Percentiles rank a stretch among this genome's conserved stretches.
Evolutionary conservation across 2,329 filamentous ascomycete species (phyloP).

Genomic region (Aaosphaeria arxii): DNA sequence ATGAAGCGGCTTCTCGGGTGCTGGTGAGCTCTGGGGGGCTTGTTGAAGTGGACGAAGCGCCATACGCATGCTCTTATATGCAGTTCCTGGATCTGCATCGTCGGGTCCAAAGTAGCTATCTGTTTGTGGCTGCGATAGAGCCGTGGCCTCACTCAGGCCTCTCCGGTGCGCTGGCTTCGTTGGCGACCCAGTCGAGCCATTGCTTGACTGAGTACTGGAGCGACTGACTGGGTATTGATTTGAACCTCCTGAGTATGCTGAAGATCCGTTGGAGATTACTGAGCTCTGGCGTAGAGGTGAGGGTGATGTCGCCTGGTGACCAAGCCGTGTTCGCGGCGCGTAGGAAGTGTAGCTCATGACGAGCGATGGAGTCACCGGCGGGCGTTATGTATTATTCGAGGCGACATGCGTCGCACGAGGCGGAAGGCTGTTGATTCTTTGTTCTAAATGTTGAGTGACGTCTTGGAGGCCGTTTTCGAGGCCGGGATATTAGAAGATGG

Average conservation of each 20-base stretch:
- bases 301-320: slow-evolving; percentile 40
- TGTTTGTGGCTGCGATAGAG: slow-evolving; percentile 51
- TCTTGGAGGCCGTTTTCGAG: slow-evolving; percentile 25
- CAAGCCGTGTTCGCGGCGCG: slow-evolving; percentile 37
- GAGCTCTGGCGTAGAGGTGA: slow-evolving; percentile 61
- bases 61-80: slow-evolving; percentile 71
- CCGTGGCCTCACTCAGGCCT: slow-evolving; percentile 69
- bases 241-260: slow-evolving; percentile 61
- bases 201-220: slow-evolving; percentile 70
- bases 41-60: slow-evolving; percentile 61
- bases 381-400: slow-evolving; percentile 7
- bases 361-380: slow-evolving; percentile 15
- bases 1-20: slow-evolving; percentile 22
- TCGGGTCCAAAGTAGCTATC: slow-evolving; percentile 45
- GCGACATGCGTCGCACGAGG: slow-evolving; percentile 30
- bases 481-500: slow-evolving; percentile 23
- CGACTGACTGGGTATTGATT: slow-evolving; percentile 55
- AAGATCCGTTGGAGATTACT: slow-evolving; percentile 69
- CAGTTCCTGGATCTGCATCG: slow-evolving; percentile 55
- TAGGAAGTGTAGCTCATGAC: slow-evolving; percentile 36
- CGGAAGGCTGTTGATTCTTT: slow-evolving; percentile 6
- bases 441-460: slow-evolving; percentile 12
- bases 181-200: slow-evolving; percentile 55
- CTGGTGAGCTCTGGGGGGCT: slow-evolving; percentile 27
- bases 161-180: slow-evolving; percentile 59